Evolutionary conservation across 192 early-diverging fungal species (phyloP).

Genomic region (Chytriomyces hyalinus): DNA sequence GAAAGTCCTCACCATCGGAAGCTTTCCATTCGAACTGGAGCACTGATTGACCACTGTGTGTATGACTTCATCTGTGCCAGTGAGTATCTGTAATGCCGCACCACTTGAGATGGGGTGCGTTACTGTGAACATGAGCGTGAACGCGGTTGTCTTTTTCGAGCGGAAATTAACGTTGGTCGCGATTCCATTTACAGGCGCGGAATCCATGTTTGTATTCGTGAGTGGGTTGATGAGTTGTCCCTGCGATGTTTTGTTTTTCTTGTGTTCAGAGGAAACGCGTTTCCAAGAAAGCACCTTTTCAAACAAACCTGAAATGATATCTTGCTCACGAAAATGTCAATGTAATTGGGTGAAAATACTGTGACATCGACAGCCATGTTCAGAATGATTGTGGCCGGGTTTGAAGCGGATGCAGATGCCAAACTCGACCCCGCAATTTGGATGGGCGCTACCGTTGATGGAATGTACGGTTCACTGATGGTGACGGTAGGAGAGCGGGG

Average conservation of each 20-base stretch:
- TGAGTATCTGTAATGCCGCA: neutral
- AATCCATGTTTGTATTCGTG: conserved; percentile 3
- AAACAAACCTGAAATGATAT: conserved; percentile 9
- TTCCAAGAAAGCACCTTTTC: neutral
- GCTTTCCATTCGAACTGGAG: neutral
- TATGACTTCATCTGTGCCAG: conserved; percentile 7
- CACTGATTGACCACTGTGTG: conserved; percentile 10
- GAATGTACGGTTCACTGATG: conserved; percentile 22
- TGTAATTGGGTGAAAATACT: conserved; percentile 32
- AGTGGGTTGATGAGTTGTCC: neutral
- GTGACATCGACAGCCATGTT: conserved; percentile 22
- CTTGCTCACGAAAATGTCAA: conserved; percentile 27
- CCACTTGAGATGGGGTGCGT: neutral
- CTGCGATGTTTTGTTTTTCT: neutral
- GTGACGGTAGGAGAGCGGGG: conserved; percentile 24
- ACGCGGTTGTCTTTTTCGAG: conserved; percentile 7
- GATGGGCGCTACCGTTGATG: neutral
- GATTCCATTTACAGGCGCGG: conserved; percentile 11
- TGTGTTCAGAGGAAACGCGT: neutral
- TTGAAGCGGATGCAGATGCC: neutral
- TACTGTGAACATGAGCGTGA: conserved; percentile 5
- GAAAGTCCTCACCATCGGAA: neutral
- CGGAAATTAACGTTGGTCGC: conserved; percentile 8
- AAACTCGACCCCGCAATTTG: conserved; percentile 2
- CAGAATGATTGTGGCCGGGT: conserved; percentile 1